These are phyloP conservation scores for Trypanosoma cruzi DNA, from an alignment of 208 protist species.

Conservation along the genomic window DNA sequence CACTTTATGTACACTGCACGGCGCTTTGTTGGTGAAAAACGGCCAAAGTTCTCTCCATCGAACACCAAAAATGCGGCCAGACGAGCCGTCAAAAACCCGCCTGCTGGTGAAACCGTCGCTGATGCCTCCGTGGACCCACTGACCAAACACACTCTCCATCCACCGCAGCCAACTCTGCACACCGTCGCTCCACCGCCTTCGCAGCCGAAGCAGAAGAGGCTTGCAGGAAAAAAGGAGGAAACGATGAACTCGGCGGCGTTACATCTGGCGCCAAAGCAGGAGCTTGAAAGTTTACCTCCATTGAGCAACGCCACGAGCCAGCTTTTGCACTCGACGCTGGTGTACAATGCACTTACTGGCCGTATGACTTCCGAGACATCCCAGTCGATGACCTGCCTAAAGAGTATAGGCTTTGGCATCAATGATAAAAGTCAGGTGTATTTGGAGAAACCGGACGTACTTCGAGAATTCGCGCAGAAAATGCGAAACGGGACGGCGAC, in stretches of 20 bases:
- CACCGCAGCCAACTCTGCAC: neutral
- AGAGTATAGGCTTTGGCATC: constrained; percentile 78
- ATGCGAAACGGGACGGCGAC: constrained; percentile 55
- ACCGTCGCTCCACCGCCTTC: neutral
- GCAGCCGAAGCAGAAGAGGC: neutral
- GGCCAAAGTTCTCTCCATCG: neutral
- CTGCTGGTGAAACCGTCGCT: neutral
- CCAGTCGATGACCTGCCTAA: constrained; percentile 49
- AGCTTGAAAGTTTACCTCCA: constrained; percentile 10
- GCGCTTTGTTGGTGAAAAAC: constrained; percentile 14
- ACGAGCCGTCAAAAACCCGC: neutral
- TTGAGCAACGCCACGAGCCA: neutral
- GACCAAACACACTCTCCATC: neutral
- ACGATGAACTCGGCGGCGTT: neutral
- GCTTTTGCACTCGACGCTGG: constrained; percentile 33
- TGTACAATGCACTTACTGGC: constrained; percentile 86
- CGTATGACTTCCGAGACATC: constrained; percentile 85
- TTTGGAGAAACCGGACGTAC: constrained; percentile 52
- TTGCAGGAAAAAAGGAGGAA: neutral
- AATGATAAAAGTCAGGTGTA: constrained; percentile 70
- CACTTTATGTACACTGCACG: constrained; percentile 9
- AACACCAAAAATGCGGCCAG: constrained; percentile 3
- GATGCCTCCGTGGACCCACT: neutral
- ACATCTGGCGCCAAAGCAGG: neutral
- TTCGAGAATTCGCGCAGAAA: constrained; percentile 66